A percentile compares a stretch with the other conserved stretches of the same genome.
These are phyloP conservation scores for Leccinum insigne DNA, from an alignment of 1,284 basidiomycete genomes.

Conservation along the genomic window DNA sequence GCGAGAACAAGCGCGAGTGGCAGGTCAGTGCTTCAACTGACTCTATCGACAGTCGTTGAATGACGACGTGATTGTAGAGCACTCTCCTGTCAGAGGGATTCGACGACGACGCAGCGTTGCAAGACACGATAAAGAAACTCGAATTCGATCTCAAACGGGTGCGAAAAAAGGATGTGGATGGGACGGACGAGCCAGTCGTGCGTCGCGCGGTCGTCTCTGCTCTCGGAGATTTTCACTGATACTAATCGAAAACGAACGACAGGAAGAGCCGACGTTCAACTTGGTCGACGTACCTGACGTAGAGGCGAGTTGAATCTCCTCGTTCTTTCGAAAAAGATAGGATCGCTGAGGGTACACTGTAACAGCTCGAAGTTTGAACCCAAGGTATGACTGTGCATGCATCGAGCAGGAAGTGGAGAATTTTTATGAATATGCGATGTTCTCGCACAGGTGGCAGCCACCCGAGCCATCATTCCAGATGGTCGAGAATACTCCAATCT, in stretches of 20 bases:
- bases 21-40: conserved; percentile 37
- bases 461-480: too few relatives aligned
- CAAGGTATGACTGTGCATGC: too few relatives aligned
- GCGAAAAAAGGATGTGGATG: conserved; percentile 71
- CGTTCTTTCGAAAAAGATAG: not conserved
- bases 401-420: too few relatives aligned
- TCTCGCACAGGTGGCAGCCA: too few relatives aligned
- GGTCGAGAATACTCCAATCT: conserved; percentile 10
- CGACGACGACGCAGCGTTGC: conserved; percentile 63
- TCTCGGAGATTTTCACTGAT: too few relatives aligned
- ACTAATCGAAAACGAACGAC: conserved; percentile 12
- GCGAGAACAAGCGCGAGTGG: conserved; percentile 80
- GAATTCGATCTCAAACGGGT: conserved; percentile 67
- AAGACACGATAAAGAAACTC: conserved; percentile 78
- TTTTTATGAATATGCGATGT: too few relatives aligned
- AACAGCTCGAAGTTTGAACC: conserved; percentile 56
- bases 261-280: conserved; percentile 88
- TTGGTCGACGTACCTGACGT: conserved; percentile 91
- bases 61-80: conserved; percentile 38
- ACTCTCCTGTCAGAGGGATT: conserved; percentile 75
- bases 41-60: not conserved
- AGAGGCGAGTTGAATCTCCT: conserved; percentile 49
- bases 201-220: conserved; percentile 18
- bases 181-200: conserved; percentile 58
- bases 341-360: conserved; percentile 22